These are phyloP conservation scores for Camelina hispida DNA, from an alignment of 345 rosid species.

Conservation along the genomic window DNA sequence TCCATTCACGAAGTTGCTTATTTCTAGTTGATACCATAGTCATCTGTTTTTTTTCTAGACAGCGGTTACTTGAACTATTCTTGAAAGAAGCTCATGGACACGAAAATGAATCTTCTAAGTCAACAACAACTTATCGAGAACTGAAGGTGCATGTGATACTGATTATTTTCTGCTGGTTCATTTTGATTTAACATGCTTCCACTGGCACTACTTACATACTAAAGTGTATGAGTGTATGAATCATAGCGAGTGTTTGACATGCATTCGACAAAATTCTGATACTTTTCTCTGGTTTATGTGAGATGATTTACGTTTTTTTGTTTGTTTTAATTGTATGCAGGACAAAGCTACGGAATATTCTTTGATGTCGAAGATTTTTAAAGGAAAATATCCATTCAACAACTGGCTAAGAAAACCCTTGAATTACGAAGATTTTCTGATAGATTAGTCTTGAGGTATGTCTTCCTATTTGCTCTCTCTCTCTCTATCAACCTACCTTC, in stretches of 20 bases:
- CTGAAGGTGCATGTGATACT: slow-evolving; percentile 65
- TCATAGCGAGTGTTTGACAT: slow-evolving; percentile 14
- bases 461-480: slow-evolving; percentile 18
- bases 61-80: slow-evolving; percentile 65
- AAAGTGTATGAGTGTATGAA: slow-evolving; percentile 19
- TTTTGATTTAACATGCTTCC: slow-evolving; percentile 26
- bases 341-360: slow-evolving; percentile 60
- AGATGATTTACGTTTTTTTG: neutral
- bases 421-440: slow-evolving; percentile 39
- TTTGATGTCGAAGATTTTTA: slow-evolving; percentile 42
- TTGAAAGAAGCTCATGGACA: slow-evolving; percentile 45
- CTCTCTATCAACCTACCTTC: slow-evolving; percentile 14
- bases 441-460: slow-evolving; percentile 38
- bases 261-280: slow-evolving; percentile 10
- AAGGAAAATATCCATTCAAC: slow-evolving; percentile 45
- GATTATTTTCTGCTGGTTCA: slow-evolving; percentile 28
- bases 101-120: slow-evolving; percentile 29
- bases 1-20: slow-evolving; percentile 2
- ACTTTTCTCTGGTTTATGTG: slow-evolving; percentile 19
- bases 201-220: neutral
- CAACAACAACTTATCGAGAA: slow-evolving; percentile 62
- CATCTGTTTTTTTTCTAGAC: slow-evolving; percentile 45
- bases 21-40: neutral
- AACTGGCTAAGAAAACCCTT: slow-evolving; percentile 44
- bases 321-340: slow-evolving; percentile 49